Evolutionary conservation across 2,329 filamentous ascomycete genomes (phyloP).

Genomic region (Sporothrix phasma): DNA sequence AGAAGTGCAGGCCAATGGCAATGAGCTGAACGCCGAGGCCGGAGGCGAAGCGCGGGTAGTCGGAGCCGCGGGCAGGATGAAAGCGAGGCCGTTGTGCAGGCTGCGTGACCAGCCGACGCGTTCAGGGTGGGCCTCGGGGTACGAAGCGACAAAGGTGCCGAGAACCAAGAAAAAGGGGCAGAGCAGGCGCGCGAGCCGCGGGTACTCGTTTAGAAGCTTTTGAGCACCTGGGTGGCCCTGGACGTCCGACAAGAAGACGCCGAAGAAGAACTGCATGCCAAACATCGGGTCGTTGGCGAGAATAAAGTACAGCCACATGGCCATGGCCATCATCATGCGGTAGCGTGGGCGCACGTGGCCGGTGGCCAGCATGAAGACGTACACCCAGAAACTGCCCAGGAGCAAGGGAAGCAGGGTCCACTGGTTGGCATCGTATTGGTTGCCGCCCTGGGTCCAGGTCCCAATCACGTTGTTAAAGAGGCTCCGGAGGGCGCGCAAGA

Average conservation of each 20-base stretch:
- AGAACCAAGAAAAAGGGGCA: constrained; percentile 39
- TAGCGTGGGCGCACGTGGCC: constrained; percentile 39
- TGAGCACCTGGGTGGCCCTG: constrained; percentile 41
- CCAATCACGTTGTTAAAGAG: constrained; percentile 36
- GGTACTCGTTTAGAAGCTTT: constrained; percentile 36
- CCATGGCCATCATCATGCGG: constrained; percentile 37
- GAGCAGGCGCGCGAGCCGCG: constrained; percentile 34
- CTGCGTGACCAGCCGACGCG: constrained; percentile 44
- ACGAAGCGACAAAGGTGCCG: constrained; percentile 49
- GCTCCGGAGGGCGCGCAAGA: constrained; percentile 33
- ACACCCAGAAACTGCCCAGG: constrained; percentile 45
- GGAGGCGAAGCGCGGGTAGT: constrained; percentile 34
- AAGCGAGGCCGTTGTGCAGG: constrained; percentile 33
- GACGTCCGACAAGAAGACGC: constrained; percentile 51
- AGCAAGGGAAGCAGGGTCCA: constrained; percentile 49
- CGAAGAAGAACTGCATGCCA: constrained; percentile 51
- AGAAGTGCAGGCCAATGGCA: constrained; percentile 43
- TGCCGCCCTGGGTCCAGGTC: constrained; percentile 42
- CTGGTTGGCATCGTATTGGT: constrained; percentile 47
- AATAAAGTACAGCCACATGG: constrained; percentile 42
- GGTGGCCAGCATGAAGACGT: constrained; percentile 42
- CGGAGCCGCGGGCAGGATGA: constrained; percentile 38
- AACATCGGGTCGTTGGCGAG: constrained; percentile 32
- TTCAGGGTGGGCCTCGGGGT: constrained; percentile 45
- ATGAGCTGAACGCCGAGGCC: constrained; percentile 33